Evolutionary conservation across 163 green algal genomes (phyloP), one percentile per base, ranked within the genome.

Genomic region (Chlorella variabilis): DNA sequence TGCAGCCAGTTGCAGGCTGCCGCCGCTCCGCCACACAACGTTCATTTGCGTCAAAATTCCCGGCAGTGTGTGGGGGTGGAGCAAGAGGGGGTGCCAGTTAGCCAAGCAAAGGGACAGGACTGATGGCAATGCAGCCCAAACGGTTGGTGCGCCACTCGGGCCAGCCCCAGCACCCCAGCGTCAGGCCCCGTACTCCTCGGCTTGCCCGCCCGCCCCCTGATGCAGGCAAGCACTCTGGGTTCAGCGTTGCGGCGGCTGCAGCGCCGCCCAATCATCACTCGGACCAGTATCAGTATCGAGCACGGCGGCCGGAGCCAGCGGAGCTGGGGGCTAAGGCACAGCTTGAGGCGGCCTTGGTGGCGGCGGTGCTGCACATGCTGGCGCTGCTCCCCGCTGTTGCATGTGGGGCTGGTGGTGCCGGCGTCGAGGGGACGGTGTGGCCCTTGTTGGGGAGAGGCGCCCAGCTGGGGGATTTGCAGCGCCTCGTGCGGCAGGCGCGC

Each of bases 161-260:
- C n/a, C n/a, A n/a, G n/a, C n/a, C n/a, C n/a, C n/a, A n/a, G n/a
- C n/a, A n/a, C n/a, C n/a, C n/a, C n/a, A n/a, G n/a, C n/a, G n/a
- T n/a, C n/a, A n/a, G n/a, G n/a, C n/a, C n/a, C n/a, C n/a, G n/a
- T n/a, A n/a, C n/a, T n/a, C n/a, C n/a, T n/a, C n/a, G n/a, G n/a
- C n/a, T n/a, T n/a, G n/a, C n/a, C n/a, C n/a, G n/a, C n/a, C n/a
- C n/a, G 45, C 45, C 15, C 45, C 45, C 25, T 38, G 49, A 27
- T 58, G 56, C 73, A 80, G 73, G 73, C 73, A 80, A 80, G 38
- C 33, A 11, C 29, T 34, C n/a, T 36, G 73, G 59, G 1, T 80
- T 80, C 31, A 63, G 23, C 23, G 45, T 54, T 11, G 45, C 11
- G 5, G 54, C 54, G 23, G 18, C 54, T n/a, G 54, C 54, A 54